Conservation (phyloP, 768 basidiomycete species). For the Pisolithus albus region DNA sequence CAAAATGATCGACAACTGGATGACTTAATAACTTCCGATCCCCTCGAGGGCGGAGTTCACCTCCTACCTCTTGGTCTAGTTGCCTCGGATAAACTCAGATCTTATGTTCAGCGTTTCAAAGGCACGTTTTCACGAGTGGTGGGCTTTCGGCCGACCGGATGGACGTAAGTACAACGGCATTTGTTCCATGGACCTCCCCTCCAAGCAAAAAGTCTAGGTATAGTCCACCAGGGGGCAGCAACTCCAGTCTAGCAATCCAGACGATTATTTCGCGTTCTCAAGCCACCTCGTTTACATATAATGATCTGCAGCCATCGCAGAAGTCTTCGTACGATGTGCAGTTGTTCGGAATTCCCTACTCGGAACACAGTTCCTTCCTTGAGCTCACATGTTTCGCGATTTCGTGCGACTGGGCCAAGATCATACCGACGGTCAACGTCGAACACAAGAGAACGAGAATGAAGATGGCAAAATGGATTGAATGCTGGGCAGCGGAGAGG, state of each 20-base stretch:
- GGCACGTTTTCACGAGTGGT: slow-evolving; percentile 64
- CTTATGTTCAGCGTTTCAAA: slow-evolving; percentile 70
- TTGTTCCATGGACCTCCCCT: not conserved
- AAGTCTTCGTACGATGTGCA: slow-evolving; percentile 66
- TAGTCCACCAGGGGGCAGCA: slow-evolving; percentile 55
- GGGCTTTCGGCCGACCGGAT: slow-evolving; percentile 91
- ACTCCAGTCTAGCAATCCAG: slow-evolving; percentile 56
- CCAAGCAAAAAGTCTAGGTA: slow-evolving; percentile 38
- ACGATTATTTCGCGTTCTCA: slow-evolving; percentile 64
- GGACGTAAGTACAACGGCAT: slow-evolving; percentile 63
- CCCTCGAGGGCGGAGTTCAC: slow-evolving; percentile 74
- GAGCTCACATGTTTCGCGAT: slow-evolving; percentile 94
- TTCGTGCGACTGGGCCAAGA: slow-evolving; percentile 75
- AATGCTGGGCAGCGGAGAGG: slow-evolving; percentile 82
- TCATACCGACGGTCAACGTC: slow-evolving; percentile 95
- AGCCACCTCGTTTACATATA: slow-evolving; percentile 58
- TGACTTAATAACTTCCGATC: slow-evolving; percentile 67
- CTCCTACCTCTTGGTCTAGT: slow-evolving; percentile 74
- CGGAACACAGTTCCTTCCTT: slow-evolving; percentile 93
- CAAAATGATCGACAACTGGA: slow-evolving; percentile 81
- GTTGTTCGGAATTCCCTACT: slow-evolving; percentile 84
- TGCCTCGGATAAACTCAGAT: slow-evolving; percentile 66
- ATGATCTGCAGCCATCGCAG: slow-evolving; percentile 59
- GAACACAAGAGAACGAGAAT: slow-evolving; percentile 62
- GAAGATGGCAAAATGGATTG: slow-evolving; percentile 88